Percentiles rank a stretch among this genome's conserved stretches.
phyloP scores from a whole-genome alignment of 2,329 filamentous ascomycete species.

The Aspergillus quadricinctus region DNA sequence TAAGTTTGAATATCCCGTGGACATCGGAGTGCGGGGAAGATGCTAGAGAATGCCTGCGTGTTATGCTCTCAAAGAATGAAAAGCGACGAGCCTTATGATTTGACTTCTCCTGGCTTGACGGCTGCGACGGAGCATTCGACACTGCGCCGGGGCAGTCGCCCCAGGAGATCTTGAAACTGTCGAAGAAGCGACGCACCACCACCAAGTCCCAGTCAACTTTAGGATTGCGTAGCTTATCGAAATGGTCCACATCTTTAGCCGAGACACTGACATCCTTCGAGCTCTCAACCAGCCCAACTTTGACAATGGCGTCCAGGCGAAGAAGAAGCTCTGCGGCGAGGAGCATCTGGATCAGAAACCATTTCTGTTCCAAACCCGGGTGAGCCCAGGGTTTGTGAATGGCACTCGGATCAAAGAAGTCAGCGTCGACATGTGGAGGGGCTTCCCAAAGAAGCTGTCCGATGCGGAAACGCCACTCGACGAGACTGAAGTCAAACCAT shows the following conservation, averaged over 20 bases:
- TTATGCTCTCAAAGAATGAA: slow-evolving; percentile 22
- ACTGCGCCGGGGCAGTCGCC: slow-evolving; percentile 4
- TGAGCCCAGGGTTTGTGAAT: slow-evolving; percentile 22
- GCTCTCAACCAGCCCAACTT: slow-evolving; percentile 37
- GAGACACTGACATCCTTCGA: slow-evolving; percentile 39
- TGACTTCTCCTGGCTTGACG: slow-evolving; percentile 4
- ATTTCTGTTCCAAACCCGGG: slow-evolving; percentile 44
- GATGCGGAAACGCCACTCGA: slow-evolving; percentile 43
- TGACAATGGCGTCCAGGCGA: slow-evolving; percentile 48
- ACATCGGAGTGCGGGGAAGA: slow-evolving; percentile 18
- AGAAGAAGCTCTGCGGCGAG: slow-evolving; percentile 53
- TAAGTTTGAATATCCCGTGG: slow-evolving; percentile 33
- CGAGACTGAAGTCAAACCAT: slow-evolving; percentile 46
- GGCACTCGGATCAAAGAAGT: slow-evolving; percentile 19
- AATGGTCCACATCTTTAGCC: slow-evolving; percentile 41
- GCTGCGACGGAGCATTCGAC: slow-evolving; percentile 1
- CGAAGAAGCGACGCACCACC: slow-evolving; percentile 49
- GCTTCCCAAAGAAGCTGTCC: slow-evolving; percentile 45
- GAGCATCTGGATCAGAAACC: slow-evolving; percentile 52
- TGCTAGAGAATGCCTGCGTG: slow-evolving; percentile 13
- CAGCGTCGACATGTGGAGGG: slow-evolving; percentile 33
- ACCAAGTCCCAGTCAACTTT: slow-evolving; percentile 57
- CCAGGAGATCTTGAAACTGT: slow-evolving; percentile 44
- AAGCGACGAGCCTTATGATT: slow-evolving; percentile 16
- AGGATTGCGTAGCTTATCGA: slow-evolving; percentile 44